Percentiles rank a stretch among this genome's conserved stretches.
phyloP scores from a whole-genome alignment of 2,329 filamentous ascomycete genomes.

The Monosporascus cannonballus region DNA sequence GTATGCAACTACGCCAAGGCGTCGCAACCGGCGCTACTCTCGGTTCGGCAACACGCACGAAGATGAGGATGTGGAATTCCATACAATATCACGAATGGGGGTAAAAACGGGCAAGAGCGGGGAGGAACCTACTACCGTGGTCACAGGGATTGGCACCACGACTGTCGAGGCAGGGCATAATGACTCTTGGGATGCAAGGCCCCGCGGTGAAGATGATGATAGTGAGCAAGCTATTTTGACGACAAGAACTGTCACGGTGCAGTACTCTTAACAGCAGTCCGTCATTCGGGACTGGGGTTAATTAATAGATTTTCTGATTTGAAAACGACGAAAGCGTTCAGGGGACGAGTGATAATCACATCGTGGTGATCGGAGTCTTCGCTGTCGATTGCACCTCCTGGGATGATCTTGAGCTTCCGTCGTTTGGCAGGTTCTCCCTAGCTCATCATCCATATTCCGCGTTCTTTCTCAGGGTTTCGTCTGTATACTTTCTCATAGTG shows the following conservation, averaged over 20 bases:
- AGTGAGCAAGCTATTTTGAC: slow-evolving; percentile 3
- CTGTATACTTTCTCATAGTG: too few species aligned
- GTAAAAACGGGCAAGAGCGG: not conserved
- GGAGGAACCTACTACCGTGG: not conserved
- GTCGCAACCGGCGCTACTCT: not conserved
- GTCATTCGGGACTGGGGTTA: too few species aligned
- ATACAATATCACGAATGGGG: not conserved
- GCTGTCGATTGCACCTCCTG: too few species aligned
- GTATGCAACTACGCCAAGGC: not conserved
- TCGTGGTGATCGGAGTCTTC: too few species aligned
- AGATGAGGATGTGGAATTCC: not conserved
- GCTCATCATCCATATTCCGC: too few species aligned
- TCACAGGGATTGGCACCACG: not conserved
- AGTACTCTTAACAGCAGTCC: not conserved
- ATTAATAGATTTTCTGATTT: too few species aligned
- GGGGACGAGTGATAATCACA: too few species aligned
- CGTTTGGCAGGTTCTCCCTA: too few species aligned
- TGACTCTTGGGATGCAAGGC: not conserved
- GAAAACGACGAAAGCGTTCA: too few species aligned
- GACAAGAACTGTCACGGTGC: slow-evolving; percentile 3
- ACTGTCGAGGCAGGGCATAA: not conserved
- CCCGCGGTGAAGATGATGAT: not conserved
- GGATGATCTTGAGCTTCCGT: too few species aligned
- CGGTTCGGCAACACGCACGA: not conserved
- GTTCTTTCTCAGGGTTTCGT: too few species aligned